Conservation (phyloP, 192 early-diverging fungal genomes). For the Tieghemiomyces parasiticus region DNA sequence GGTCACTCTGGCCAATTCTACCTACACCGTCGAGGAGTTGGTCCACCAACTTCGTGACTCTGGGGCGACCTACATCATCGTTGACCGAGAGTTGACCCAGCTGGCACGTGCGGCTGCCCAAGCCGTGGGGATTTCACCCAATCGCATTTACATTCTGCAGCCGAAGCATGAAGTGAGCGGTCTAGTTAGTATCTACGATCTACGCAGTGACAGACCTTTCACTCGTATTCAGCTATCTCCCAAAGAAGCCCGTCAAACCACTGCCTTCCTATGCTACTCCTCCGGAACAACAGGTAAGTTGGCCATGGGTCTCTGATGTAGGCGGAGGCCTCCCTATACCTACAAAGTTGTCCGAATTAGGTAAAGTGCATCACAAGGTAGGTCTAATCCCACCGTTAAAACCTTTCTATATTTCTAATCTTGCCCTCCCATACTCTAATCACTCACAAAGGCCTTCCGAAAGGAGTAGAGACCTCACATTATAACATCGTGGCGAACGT, state of each 20-base stretch:
- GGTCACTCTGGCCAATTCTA: slow-evolving; percentile 66
- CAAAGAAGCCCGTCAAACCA: background rate
- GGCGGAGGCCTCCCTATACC: too few species aligned
- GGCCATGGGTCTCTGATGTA: background rate
- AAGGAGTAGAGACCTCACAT: slow-evolving; percentile 51
- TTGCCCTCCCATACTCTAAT: too few species aligned
- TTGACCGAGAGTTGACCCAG: slow-evolving; percentile 8
- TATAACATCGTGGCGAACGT: slow-evolving; percentile 53
- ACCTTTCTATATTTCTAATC: too few species aligned
- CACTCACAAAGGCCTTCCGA: slow-evolving; percentile 37
- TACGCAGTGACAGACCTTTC: background rate
- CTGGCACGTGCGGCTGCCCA: background rate
- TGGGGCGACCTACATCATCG: slow-evolving; percentile 47
- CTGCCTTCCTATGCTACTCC: slow-evolving; percentile 56
- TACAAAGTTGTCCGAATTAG: too few species aligned
- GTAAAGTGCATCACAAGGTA: too few species aligned
- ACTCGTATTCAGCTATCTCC: background rate
- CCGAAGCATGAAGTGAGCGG: background rate
- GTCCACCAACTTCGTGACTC: slow-evolving; percentile 61
- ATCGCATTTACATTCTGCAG: background rate
- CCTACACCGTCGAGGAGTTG: slow-evolving; percentile 65
- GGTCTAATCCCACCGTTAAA: too few species aligned
- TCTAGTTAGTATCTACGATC: background rate
- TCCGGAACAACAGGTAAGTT: slow-evolving; percentile 43
- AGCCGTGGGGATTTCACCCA: background rate